Conservation (phyloP, 2,329 filamentous ascomycete genomes). For the Penicillium glabrum region DNA sequence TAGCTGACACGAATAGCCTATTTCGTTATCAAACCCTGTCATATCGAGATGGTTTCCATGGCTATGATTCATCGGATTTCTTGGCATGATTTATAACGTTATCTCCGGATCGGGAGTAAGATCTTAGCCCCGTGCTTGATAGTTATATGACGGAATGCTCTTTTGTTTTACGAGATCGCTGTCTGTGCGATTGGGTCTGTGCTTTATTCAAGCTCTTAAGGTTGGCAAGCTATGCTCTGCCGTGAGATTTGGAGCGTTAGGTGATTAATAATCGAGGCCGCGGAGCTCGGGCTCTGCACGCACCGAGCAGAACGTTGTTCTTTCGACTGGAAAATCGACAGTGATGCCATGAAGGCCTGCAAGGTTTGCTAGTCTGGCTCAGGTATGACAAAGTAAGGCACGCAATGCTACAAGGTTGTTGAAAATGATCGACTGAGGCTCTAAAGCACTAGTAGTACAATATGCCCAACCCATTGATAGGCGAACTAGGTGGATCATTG, state of each 20-base stretch:
- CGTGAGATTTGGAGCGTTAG: neutral
- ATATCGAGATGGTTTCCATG: neutral
- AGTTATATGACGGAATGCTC: neutral
- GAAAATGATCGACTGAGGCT: no score
- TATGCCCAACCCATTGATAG: neutral
- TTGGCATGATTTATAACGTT: neutral
- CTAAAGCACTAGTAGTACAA: no score
- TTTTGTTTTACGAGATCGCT: neutral
- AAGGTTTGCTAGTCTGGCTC: no score
- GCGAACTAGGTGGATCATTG: neutral
- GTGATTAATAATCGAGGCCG: neutral
- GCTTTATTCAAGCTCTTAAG: neutral
- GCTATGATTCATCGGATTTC: neutral
- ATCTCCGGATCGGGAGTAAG: neutral
- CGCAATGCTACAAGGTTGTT: no score
- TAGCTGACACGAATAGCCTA: neutral
- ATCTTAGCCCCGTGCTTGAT: neutral
- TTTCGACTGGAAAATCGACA: neutral
- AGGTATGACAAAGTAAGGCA: no score
- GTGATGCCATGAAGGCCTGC: neutral
- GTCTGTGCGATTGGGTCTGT: neutral
- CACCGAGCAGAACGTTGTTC: neutral
- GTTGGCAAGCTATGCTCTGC: neutral
- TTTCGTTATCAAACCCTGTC: neutral
- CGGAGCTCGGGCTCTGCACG: neutral